A percentile compares a stretch with the other conserved stretches of the same genome.
These are phyloP conservation scores for Neurospora africana DNA, from an alignment of 495 filamentous ascomycete genomes.

Conservation along the genomic window DNA sequence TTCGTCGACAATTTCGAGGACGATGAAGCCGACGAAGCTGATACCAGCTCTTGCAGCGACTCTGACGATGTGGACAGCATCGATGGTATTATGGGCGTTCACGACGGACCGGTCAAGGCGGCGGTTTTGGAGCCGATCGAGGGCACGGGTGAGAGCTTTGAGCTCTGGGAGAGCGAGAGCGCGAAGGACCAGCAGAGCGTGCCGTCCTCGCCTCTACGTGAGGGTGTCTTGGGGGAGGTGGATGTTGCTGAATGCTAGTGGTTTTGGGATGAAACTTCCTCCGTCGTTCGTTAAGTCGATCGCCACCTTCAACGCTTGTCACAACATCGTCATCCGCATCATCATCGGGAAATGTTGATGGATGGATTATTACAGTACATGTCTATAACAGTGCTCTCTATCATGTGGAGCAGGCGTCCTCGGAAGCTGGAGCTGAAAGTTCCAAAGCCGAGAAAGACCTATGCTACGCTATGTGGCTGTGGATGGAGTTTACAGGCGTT, in stretches of 20 bases:
- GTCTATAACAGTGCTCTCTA: neutral
- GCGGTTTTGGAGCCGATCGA: constrained; percentile 40
- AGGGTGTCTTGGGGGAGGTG: neutral
- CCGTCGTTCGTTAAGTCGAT: neutral
- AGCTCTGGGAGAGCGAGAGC: constrained; percentile 57
- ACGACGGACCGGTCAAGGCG: constrained; percentile 26
- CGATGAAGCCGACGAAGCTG: constrained; percentile 4
- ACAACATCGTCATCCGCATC: too few relatives aligned
- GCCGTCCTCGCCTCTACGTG: constrained; percentile 13
- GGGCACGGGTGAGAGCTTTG: constrained; percentile 42
- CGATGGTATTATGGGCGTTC: constrained; percentile 40
- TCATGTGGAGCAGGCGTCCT: neutral
- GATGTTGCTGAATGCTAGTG: neutral
- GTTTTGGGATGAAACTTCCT: neutral
- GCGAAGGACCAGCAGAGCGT: constrained; percentile 38
- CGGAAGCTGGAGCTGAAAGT: neutral
- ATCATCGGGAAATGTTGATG: neutral
- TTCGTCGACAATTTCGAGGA: constrained; percentile 9
- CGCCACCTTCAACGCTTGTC: neutral
- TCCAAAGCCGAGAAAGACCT: neutral
- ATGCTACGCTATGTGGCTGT: neutral
- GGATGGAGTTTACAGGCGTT: neutral
- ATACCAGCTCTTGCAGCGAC: constrained; percentile 4
- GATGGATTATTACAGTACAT: neutral
- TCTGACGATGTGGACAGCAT: constrained; percentile 14